Percentiles rank a stretch among this genome's conserved stretches.
Conservation (phyloP, 164 flowering plant genomes). For the Vitis amurensis region DNA sequence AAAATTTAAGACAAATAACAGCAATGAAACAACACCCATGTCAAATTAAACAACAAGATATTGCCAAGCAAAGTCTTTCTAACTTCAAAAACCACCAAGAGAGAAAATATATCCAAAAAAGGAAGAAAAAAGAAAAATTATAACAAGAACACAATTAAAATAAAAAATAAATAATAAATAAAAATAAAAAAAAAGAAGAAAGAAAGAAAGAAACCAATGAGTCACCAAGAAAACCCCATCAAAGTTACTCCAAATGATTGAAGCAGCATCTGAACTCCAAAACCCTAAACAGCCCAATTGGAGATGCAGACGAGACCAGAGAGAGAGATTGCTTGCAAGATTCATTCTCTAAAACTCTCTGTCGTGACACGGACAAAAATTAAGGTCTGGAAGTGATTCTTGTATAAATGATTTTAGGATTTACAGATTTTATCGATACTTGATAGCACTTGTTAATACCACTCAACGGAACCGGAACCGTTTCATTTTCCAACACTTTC, state of each 20-base stretch:
- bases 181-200: no score
- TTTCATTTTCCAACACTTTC: no score
- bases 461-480: no score
- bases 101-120: neutral
- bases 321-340: conserved; percentile 9
- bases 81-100: neutral
- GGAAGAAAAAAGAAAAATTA: neutral
- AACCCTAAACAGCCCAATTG: conserved; percentile 6
- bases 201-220: neutral
- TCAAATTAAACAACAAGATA: conserved; percentile 10
- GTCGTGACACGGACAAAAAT: no score
- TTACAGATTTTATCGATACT: no score
- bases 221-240: neutral
- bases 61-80: neutral
- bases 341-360: no score
- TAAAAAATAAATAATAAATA: neutral
- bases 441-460: no score
- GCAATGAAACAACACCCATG: conserved; percentile 3
- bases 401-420: no score
- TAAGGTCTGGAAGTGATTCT: no score
- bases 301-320: conserved; percentile 11
- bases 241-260: conserved; percentile 6
- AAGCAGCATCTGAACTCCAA: neutral
- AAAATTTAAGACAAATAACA: neutral
- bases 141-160: neutral